Evolutionary conservation across 169 alveolate genomes (phyloP).

Genomic region (Eimeria falciformis): DNA sequence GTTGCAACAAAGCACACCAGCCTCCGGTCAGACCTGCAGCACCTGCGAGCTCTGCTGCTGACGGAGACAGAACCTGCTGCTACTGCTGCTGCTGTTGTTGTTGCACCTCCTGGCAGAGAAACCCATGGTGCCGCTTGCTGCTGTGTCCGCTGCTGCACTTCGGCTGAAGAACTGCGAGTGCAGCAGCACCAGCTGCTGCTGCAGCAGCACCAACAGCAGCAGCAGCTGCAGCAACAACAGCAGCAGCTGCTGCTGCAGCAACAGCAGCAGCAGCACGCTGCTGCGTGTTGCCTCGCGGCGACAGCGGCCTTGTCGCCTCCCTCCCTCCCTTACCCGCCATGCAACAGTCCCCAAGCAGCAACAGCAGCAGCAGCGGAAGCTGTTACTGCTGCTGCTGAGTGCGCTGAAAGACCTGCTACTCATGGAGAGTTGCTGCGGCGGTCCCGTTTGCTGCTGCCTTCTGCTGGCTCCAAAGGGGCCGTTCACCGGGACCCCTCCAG

Average conservation of each 20-base stretch:
- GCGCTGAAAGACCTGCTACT: neutral
- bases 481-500: conserved; percentile 34
- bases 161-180: neutral
- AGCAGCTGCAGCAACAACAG: neutral
- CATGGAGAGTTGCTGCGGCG: neutral
- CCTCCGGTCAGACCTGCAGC: neutral
- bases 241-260: neutral
- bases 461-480: neutral
- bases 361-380: neutral
- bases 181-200: conserved; percentile 1
- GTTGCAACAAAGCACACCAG: neutral
- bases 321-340: neutral
- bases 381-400: neutral
- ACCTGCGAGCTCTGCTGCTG: neutral
- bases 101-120: neutral
- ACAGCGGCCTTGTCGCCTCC: no score
- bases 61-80: neutral
- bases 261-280: conserved; percentile 19
- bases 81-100: neutral
- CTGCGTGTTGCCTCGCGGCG: neutral
- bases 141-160: neutral
- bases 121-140: neutral
- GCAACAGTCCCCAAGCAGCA: neutral
- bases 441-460: neutral
- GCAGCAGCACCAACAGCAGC: neutral